Evolutionary conservation across 495 filamentous ascomycete genomes (phyloP).

Genomic region (Apiosordaria backusii): DNA sequence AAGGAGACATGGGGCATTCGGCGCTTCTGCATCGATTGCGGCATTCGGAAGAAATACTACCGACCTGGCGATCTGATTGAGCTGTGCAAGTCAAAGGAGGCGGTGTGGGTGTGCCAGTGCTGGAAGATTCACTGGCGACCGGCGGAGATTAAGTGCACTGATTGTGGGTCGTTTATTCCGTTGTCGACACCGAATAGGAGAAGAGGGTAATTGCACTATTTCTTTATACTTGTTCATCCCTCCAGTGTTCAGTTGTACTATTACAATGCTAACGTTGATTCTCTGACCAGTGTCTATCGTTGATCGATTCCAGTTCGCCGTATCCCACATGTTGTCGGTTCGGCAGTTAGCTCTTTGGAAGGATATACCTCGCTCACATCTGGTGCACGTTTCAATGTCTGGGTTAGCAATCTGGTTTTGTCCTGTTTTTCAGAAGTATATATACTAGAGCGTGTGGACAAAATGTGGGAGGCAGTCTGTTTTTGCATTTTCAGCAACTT

Average conservation of each 20-base stretch:
- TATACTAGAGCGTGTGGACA: neutral
- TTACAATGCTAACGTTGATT: neutral
- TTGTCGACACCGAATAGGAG: conserved; percentile 7
- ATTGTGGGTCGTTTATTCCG: conserved; percentile 8
- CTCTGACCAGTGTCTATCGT: neutral
- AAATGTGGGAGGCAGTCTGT: neutral
- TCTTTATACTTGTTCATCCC: neutral
- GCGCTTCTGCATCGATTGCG: conserved; percentile 31
- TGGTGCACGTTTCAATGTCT: neutral
- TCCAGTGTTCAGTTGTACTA: neutral
- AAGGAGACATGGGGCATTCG: conserved; percentile 22
- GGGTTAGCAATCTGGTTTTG: neutral
- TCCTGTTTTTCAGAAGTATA: neutral
- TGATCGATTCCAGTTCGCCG: neutral
- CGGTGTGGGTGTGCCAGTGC: conserved; percentile 32
- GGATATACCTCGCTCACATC: neutral
- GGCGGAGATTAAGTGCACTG: conserved; percentile 12
- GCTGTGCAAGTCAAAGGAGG: conserved; percentile 18
- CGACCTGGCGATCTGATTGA: conserved; percentile 26
- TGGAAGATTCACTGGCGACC: conserved; percentile 14
- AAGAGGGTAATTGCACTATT: neutral
- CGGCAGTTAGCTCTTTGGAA: neutral
- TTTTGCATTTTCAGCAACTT: neutral
- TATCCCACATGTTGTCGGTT: neutral
- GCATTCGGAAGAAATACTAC: conserved; percentile 24